Percentiles rank a stretch among this genome's conserved stretches.
phyloP scores from a whole-genome alignment of 257 asterid species.

The Primulina huaijiensis region DNA sequence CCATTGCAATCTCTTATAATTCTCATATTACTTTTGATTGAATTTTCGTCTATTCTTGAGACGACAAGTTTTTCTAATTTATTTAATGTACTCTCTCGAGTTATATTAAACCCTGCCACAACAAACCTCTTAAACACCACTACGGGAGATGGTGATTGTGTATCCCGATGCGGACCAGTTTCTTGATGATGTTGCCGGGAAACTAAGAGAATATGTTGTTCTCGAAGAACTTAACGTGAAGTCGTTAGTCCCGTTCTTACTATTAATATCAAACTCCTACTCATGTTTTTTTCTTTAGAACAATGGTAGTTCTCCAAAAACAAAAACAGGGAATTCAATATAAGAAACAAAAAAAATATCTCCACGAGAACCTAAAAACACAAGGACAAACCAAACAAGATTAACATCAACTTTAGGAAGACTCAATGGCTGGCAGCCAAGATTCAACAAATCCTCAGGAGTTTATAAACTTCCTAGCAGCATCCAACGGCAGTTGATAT shows the following conservation, averaged over 20 bases:
- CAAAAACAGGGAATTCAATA: background rate
- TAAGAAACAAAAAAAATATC: too few species aligned
- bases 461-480: conserved; percentile 49
- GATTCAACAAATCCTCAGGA: conserved; percentile 23
- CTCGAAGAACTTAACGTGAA: conserved; percentile 92
- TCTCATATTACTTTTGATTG: too few species aligned
- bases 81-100: too few species aligned
- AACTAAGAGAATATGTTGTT: conserved; percentile 77
- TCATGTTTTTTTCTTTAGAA: background rate
- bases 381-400: too few species aligned
- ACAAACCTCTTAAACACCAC: conserved; percentile 85
- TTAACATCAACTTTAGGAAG: too few species aligned
- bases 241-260: conserved; percentile 52
- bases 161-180: conserved; percentile 77
- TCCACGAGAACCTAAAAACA: too few species aligned
- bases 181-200: conserved; percentile 73
- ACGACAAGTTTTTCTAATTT: too few species aligned
- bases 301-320: background rate
- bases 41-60: too few species aligned
- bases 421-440: background rate
- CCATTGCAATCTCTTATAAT: too few species aligned
- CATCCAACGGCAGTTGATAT: conserved; percentile 52
- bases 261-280: too few species aligned
- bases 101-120: conserved; percentile 70
- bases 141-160: conserved; percentile 90